Evolutionary conservation across 352 stramenopile genomes (phyloP), one percentile per base, ranked within the genome.

Genomic region (Pythium phragmiticola): DNA sequence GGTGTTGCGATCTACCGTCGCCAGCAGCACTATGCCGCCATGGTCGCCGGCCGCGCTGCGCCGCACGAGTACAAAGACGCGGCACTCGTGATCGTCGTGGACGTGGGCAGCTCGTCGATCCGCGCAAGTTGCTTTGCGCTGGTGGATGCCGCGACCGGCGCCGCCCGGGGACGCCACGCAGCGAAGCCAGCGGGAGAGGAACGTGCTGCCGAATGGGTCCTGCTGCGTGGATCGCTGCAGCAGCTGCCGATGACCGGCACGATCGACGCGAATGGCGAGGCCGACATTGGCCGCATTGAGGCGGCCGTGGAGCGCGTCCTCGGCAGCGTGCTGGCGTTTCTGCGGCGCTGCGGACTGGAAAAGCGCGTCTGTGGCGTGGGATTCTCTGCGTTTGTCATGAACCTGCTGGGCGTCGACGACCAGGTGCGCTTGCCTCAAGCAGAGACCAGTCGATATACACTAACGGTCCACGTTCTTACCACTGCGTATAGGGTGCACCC

Each of bases 341-440:
- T 95, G 14, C 75, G 83, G 16, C 65, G 59, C 9, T 63, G 63
- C n/a, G 57, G 75, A 11, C 66, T 92, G 14, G 64, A 60, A 7
- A 52, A 78, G 39, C 66, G 66, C 16, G 70, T 97, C 21, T 61
- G 84, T 16, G 88, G 80, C 9, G 75, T 98, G 33, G 94, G 92
- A 52, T 97, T 98, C 70, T 96, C 88, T 57, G 89, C 83, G 33
- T 98, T 98, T 72, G 92, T 84, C 1, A 98, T 98, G 92, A 98
- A 98, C 60, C 54, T 98, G 13, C 63, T 98, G 17, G 94, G 89
- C 7, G 66, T 98, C 0, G 79, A 98, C 70, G 39, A 43, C 5
- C 69, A 75, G 72, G 76, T 80, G 49, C 9, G 62, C 17, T 9
- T 12, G 33, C 12, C 9, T 48, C 8, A 19, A 12, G 23, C 7